phyloP scores from a whole-genome alignment of 169 alveolate genomes.

The Ichthyophthirius multifiliis region DNA sequence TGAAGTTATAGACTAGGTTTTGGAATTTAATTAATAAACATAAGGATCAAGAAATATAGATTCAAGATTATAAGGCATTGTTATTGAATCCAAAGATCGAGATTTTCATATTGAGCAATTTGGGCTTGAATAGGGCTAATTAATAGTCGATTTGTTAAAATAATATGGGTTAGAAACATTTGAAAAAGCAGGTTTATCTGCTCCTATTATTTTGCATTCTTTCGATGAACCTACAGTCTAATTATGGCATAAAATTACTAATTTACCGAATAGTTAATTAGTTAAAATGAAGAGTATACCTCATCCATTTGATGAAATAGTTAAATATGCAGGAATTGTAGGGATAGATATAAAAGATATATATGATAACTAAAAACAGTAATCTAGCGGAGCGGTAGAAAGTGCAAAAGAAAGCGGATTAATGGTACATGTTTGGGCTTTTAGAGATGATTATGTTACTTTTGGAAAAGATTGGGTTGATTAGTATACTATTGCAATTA shows the following conservation, averaged over 20 bases:
- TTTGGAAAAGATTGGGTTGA: background rate
- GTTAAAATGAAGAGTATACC: background rate
- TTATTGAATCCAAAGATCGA: background rate
- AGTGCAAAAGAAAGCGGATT: background rate
- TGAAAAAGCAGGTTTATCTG: background rate
- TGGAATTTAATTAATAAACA: background rate
- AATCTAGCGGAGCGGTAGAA: background rate
- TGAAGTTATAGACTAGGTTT: background rate
- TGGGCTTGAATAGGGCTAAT: background rate
- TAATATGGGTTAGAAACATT: background rate
- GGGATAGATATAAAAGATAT: background rate
- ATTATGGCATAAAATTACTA: conserved; percentile 11
- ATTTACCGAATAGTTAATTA: background rate
- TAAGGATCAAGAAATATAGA: background rate
- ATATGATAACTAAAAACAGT: background rate
- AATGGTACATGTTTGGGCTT: background rate
- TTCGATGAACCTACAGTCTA: background rate
- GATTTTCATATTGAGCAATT: background rate
- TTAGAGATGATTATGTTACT: background rate
- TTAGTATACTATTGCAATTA: background rate
- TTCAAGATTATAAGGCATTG: background rate
- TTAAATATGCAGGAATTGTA: background rate
- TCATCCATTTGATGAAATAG: background rate
- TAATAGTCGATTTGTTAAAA: background rate
- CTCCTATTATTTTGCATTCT: conserved; percentile 1